Evolutionary conservation across 805 yeast genomes (phyloP).

Genomic region (Candida krabiensis): DNA sequence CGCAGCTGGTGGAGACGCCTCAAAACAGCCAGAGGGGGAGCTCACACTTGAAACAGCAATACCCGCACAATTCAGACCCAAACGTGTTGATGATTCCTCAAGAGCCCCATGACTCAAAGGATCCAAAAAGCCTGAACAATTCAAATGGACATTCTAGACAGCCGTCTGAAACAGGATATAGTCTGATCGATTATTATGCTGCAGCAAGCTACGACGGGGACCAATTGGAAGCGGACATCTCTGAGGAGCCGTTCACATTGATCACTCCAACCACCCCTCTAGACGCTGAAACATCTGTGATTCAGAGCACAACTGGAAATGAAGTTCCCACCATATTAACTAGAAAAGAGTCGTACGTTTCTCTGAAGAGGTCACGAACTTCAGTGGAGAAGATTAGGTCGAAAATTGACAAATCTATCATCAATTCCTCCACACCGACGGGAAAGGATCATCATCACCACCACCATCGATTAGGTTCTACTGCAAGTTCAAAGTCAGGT

Average conservation of each 20-base stretch:
- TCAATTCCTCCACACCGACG: neutral
- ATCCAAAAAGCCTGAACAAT: conserved; percentile 1
- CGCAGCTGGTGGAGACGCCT: too few relatives aligned
- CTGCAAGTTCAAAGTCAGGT: neutral
- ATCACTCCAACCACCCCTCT: conserved; percentile 4
- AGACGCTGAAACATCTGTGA: neutral
- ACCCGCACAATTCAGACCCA: too few relatives aligned
- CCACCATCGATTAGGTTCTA: too few relatives aligned
- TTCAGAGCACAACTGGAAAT: neutral
- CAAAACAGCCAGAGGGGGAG: too few relatives aligned
- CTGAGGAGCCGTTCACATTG: conserved; percentile 19
- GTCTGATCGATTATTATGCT: conserved; percentile 21
- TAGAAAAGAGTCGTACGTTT: conserved; percentile 24
- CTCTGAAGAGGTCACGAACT: conserved; percentile 23
- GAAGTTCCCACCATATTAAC: conserved; percentile 15
- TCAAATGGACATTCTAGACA: conserved; percentile 7
- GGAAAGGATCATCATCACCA: too few relatives aligned
- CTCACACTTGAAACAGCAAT: too few relatives aligned
- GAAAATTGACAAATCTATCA: conserved; percentile 23
- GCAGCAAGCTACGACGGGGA: conserved; percentile 9
- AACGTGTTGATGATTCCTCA: too few relatives aligned
- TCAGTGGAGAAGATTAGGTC: conserved; percentile 23
- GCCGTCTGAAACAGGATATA: conserved; percentile 22
- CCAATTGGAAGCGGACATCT: conserved; percentile 2
- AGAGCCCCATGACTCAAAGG: conserved; percentile 1